These are phyloP conservation scores for Phytophthora pinifolia DNA, from an alignment of 352 stramenopile species.

Conservation along the genomic window DNA sequence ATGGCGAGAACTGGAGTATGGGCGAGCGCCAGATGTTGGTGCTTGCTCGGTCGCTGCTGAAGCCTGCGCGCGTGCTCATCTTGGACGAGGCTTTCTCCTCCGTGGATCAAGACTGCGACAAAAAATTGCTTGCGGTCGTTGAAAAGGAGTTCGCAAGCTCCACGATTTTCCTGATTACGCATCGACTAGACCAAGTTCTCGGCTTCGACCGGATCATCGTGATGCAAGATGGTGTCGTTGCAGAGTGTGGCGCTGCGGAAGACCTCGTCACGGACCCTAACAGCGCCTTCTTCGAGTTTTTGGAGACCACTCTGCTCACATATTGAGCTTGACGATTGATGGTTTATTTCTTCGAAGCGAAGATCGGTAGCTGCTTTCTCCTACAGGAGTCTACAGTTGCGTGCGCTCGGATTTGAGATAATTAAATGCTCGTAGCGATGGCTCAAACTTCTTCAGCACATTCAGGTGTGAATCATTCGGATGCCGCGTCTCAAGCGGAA, in stretches of 20 bases:
- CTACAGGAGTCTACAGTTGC: no score
- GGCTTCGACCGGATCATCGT: slow-evolving; percentile 88
- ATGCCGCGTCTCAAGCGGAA: slow-evolving; percentile 36
- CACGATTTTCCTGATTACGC: slow-evolving; percentile 95
- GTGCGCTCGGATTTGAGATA: slow-evolving; percentile 23
- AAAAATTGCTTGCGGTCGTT: slow-evolving; percentile 43
- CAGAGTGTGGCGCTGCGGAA: slow-evolving; percentile 82
- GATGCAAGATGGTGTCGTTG: slow-evolving; percentile 59
- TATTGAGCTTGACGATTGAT: slow-evolving; percentile 20
- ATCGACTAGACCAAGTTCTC: slow-evolving; percentile 94
- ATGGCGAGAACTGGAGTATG: slow-evolving; percentile 94
- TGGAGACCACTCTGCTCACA: slow-evolving; percentile 41
- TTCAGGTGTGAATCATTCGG: slow-evolving; percentile 22
- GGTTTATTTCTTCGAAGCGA: slow-evolving; percentile 10
- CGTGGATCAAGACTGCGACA: slow-evolving; percentile 58
- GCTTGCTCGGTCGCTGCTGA: slow-evolving; percentile 88
- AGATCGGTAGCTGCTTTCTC: no score
- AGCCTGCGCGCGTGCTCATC: slow-evolving; percentile 90
- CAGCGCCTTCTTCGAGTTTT: slow-evolving; percentile 43
- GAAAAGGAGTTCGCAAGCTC: slow-evolving; percentile 86
- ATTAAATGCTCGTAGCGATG: slow-evolving; percentile 16
- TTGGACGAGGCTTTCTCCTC: slow-evolving; percentile 75
- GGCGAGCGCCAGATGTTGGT: slow-evolving; percentile 97
- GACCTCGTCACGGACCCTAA: slow-evolving; percentile 64
- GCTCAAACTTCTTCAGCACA: slow-evolving; percentile 22